Evolutionary conservation across 768 basidiomycete species (phyloP).

Genomic region (Suillus occidentalis): DNA sequence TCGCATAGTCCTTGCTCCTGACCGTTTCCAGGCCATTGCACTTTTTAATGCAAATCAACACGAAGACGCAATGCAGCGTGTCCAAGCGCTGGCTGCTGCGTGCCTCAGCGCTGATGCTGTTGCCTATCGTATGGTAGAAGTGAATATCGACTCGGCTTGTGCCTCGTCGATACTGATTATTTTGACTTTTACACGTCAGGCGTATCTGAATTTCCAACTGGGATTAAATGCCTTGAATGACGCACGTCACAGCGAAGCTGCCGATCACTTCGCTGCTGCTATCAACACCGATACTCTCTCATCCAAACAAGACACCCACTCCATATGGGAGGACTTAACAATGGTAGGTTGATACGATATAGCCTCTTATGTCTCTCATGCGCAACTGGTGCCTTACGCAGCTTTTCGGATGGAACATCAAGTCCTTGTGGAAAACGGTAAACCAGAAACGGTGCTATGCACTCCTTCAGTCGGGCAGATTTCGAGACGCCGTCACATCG

Average conservation of each 20-base stretch:
- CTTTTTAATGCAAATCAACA: constrained; percentile 1
- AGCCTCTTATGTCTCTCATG: background rate
- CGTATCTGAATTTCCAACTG: background rate
- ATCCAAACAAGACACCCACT: background rate
- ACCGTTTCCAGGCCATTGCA: background rate
- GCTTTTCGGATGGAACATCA: background rate
- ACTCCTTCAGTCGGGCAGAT: background rate
- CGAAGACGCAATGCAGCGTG: background rate
- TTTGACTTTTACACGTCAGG: background rate
- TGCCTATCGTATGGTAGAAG: background rate
- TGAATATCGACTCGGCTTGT: background rate
- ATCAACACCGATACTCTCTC: background rate
- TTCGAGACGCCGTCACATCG: background rate
- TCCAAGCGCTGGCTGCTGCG: background rate
- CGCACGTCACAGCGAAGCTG: background rate
- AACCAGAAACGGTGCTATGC: background rate
- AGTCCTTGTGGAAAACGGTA: background rate
- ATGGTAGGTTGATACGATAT: background rate
- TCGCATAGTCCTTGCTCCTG: background rate
- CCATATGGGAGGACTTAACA: background rate
- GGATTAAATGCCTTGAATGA: background rate
- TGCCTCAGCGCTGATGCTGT: background rate
- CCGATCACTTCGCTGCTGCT: background rate
- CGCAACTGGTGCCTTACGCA: background rate
- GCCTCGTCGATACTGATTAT: background rate